Evolutionary conservation across 495 filamentous ascomycete genomes (phyloP).

Genomic region (Echria macrotheca): DNA sequence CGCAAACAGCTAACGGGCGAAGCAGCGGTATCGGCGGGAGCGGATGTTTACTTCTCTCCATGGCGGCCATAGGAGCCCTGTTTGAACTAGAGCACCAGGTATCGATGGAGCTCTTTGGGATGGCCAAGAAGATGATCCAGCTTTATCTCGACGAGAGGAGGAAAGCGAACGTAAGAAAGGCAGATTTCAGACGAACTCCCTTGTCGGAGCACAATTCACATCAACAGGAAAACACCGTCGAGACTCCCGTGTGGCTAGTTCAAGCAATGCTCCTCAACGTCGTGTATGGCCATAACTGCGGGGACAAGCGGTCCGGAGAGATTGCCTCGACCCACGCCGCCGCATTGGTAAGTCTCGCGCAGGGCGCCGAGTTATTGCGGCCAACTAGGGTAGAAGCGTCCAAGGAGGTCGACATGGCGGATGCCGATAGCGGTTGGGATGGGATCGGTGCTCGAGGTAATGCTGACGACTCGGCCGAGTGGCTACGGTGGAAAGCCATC

Average conservation of each 20-base stretch:
- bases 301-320: constrained; percentile 82
- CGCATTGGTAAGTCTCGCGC: constrained; percentile 83
- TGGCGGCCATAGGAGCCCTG: constrained; percentile 93
- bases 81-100: constrained; percentile 78
- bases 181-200: constrained; percentile 58
- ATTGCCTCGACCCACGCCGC: constrained; percentile 90
- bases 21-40: constrained; percentile 69
- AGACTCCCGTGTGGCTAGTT: constrained; percentile 94
- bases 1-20: constrained; percentile 58
- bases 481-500: constrained; percentile 79
- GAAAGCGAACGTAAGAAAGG: constrained; percentile 80
- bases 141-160: constrained; percentile 89
- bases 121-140: constrained; percentile 92
- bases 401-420: constrained; percentile 39
- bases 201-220: constrained; percentile 43
- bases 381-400: constrained; percentile 42
- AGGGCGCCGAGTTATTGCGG: constrained; percentile 70
- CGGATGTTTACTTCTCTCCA: constrained; percentile 87
- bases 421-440: constrained; percentile 45
- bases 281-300: constrained; percentile 93
- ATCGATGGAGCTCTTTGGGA: constrained; percentile 84
- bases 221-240: constrained; percentile 59
- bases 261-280: constrained; percentile 97
- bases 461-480: constrained; percentile 71
- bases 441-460: constrained; percentile 40